phyloP scores from a whole-genome alignment of 495 filamentous ascomycete genomes.

The Neurospora sp. region DNA sequence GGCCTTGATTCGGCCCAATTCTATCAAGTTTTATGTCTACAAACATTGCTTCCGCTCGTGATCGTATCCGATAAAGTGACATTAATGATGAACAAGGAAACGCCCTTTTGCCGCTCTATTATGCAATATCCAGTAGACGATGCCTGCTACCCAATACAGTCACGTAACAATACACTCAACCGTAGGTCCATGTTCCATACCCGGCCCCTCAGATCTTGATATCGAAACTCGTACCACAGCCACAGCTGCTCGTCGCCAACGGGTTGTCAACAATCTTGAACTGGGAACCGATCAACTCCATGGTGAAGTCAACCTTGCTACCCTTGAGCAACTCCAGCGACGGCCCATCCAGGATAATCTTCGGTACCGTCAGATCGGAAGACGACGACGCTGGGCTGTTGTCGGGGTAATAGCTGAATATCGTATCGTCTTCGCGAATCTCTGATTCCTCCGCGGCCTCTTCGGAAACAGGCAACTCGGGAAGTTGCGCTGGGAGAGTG shows the following conservation, averaged over 20 bases:
- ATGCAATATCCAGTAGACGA: neutral
- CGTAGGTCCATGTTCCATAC: neutral
- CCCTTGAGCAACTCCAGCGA: conserved; percentile 85
- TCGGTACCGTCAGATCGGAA: conserved; percentile 39
- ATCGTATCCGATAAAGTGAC: neutral
- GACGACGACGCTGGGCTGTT: neutral
- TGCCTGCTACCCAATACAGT: neutral
- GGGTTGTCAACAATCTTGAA: conserved; percentile 96
- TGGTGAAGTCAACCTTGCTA: conserved; percentile 89
- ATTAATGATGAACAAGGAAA: neutral
- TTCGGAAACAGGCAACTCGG: conserved; percentile 10
- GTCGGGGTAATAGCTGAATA: conserved; percentile 31
- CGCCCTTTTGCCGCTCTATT: neutral
- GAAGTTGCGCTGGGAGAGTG: conserved; percentile 37
- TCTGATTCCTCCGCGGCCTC: conserved; percentile 14
- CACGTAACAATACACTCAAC: neutral
- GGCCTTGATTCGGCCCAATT: conserved; percentile 14
- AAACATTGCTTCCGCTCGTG: neutral
- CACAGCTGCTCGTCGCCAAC: conserved; percentile 83
- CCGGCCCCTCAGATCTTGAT: conserved; percentile 46
- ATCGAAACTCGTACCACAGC: conserved; percentile 97
- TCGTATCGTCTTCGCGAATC: conserved; percentile 63
- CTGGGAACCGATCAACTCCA: conserved; percentile 94
- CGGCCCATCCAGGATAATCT: conserved; percentile 79
- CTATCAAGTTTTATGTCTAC: conserved; percentile 3